These are phyloP conservation scores for Colletotrichum graminicola DNA, from an alignment of 2,329 filamentous ascomycete genomes.

Conservation along the genomic window DNA sequence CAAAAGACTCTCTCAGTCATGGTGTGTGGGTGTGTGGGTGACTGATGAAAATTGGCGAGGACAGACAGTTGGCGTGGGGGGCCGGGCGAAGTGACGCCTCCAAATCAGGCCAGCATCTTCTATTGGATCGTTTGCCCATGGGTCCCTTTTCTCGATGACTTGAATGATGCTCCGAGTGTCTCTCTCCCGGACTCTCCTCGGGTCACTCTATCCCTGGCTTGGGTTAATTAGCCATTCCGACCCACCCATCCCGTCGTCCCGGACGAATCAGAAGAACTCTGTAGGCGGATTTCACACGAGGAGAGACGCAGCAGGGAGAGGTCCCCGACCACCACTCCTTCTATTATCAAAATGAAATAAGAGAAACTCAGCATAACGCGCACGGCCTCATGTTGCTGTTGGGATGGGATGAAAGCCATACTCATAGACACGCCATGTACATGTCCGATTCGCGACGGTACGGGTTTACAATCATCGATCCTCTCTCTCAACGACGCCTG, in stretches of 20 bases:
- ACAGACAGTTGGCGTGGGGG: background rate
- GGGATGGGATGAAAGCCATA: constrained; percentile 32
- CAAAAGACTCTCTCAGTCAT: background rate
- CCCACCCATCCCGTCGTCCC: background rate
- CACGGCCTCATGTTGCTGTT: constrained; percentile 21
- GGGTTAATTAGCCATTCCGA: constrained; percentile 1
- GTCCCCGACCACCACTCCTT: constrained; percentile 9
- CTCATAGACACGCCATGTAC: background rate
- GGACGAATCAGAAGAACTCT: constrained; percentile 3
- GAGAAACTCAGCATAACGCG: constrained; percentile 24
- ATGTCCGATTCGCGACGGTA: constrained; percentile 28
- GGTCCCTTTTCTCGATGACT: background rate
- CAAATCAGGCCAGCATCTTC: background rate
- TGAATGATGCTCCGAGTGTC: constrained; percentile 13
- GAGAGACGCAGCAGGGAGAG: background rate
- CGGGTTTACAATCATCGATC: constrained; percentile 10
- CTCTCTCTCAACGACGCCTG: background rate
- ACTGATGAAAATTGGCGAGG: background rate
- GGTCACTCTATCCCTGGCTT: constrained; percentile 16
- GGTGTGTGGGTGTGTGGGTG: background rate
- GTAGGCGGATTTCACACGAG: background rate
- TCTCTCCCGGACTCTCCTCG: constrained; percentile 8
- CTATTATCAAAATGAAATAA: constrained; percentile 22
- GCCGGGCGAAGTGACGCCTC: constrained; percentile 2
- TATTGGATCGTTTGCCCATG: constrained; percentile 6